A percentile compares a stretch with the other conserved stretches of the same genome.
Evolutionary conservation across 2,329 filamentous ascomycete genomes (phyloP).

Genomic region (Colletotrichum sidae): DNA sequence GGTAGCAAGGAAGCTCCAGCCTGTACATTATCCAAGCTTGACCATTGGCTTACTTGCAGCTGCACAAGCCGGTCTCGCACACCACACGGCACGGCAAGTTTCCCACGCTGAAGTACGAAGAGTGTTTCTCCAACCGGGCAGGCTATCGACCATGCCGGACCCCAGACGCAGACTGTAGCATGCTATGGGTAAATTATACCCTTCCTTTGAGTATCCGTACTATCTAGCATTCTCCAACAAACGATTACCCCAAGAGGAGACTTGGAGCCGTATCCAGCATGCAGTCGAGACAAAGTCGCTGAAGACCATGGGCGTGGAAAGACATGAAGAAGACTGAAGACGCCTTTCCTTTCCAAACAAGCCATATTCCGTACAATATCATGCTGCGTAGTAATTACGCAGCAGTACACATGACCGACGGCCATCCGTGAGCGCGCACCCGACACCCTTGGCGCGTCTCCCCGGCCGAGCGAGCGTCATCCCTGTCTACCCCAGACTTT

Average conservation of each 20-base stretch:
- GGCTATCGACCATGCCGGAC: conserved; percentile 5
- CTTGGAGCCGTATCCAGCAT: no score
- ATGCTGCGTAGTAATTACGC: no score
- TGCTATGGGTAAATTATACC: no score
- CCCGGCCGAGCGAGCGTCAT: conserved; percentile 6
- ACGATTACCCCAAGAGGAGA: conserved; percentile 14
- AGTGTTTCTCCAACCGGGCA: conserved; percentile 22
- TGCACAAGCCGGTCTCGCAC: background rate
- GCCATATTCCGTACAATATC: no score
- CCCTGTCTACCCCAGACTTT: conserved; percentile 39
- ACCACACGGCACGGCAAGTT: conserved; percentile 27
- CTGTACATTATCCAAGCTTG: conserved; percentile 12
- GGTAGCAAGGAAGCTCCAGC: conserved; percentile 2
- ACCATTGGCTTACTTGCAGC: background rate
- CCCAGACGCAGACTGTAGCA: background rate
- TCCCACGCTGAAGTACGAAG: background rate
- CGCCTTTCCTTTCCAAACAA: conserved; percentile 10
- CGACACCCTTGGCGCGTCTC: conserved; percentile 33
- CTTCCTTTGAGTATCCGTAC: no score
- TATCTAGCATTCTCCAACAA: conserved; percentile 22
- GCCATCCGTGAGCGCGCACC: conserved; percentile 26
- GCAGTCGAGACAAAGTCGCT: background rate
- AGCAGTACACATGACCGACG: conserved; percentile 2
- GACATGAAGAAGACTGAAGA: conserved; percentile 3
- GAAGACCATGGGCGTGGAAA: conserved; percentile 6